phyloP scores from a whole-genome alignment of 139 green algal genomes.

The Zygnema cylindricum region DNA sequence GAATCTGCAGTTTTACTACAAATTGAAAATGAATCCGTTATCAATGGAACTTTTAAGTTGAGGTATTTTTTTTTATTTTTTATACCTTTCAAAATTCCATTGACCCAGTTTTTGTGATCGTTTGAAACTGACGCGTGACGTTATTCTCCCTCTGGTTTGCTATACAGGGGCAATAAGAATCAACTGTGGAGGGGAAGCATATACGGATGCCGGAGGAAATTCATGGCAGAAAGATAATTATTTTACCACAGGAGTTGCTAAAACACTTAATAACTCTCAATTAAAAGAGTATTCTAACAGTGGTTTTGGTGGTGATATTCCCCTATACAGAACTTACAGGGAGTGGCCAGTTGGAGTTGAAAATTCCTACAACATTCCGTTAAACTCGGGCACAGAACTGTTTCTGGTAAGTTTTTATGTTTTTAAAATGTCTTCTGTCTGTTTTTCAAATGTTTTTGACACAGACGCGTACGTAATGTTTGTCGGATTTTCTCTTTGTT shows the following conservation, averaged over 20 bases:
- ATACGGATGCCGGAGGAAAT: background rate
- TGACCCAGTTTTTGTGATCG: too few species aligned
- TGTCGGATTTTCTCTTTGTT: too few species aligned
- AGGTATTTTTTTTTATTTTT: too few species aligned
- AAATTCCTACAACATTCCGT: background rate
- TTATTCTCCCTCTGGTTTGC: too few species aligned
- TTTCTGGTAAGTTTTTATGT: background rate
- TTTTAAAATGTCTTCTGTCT: too few species aligned
- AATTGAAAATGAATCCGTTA: too few species aligned
- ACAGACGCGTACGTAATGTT: too few species aligned
- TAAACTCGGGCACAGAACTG: background rate
- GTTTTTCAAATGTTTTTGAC: too few species aligned
- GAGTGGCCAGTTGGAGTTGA: background rate
- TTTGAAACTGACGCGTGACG: too few species aligned
- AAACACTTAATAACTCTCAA: background rate
- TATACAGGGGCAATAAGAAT: background rate
- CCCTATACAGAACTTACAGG: background rate
- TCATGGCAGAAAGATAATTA: background rate
- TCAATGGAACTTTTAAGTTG: too few species aligned
- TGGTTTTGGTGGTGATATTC: background rate
- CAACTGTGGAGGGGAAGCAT: constrained; percentile 6
- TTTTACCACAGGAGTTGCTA: background rate
- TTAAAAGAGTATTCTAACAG: background rate
- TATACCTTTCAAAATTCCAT: too few species aligned
- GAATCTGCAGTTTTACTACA: too few species aligned